phyloP scores from a whole-genome alignment of 345 rosid species.

The Murraya koenigii region DNA sequence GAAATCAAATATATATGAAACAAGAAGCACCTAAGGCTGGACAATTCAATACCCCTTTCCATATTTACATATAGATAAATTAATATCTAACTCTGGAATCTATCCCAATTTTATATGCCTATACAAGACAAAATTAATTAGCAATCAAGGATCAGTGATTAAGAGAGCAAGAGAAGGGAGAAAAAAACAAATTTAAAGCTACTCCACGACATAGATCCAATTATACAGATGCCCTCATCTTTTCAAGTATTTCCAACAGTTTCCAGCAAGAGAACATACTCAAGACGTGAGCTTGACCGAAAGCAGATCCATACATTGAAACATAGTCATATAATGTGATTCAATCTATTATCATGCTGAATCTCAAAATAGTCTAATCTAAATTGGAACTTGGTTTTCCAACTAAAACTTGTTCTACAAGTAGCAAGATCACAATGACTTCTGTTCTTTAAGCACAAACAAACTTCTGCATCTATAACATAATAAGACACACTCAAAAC shows the following conservation, averaged over 20 bases:
- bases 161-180: neutral
- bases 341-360: neutral
- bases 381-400: neutral
- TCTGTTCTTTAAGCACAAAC: neutral
- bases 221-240: neutral
- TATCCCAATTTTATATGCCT: neutral
- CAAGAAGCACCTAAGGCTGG: neutral
- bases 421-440: neutral
- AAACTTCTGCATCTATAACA: neutral
- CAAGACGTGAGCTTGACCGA: too few relatives aligned
- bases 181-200: neutral
- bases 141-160: neutral
- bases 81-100: neutral
- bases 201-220: neutral
- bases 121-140: neutral
- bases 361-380: neutral
- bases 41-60: neutral
- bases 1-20: neutral
- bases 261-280: too few relatives aligned
- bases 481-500: slow-evolving; percentile 4
- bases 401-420: neutral
- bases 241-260: neutral
- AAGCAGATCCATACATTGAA: too few relatives aligned
- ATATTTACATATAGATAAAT: neutral
- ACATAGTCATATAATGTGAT: neutral